Evolutionary conservation across 2,329 filamentous ascomycete genomes (phyloP), one percentile per base, ranked within the genome.

Genomic region (Dryadomyces quercus-mongolicae): DNA sequence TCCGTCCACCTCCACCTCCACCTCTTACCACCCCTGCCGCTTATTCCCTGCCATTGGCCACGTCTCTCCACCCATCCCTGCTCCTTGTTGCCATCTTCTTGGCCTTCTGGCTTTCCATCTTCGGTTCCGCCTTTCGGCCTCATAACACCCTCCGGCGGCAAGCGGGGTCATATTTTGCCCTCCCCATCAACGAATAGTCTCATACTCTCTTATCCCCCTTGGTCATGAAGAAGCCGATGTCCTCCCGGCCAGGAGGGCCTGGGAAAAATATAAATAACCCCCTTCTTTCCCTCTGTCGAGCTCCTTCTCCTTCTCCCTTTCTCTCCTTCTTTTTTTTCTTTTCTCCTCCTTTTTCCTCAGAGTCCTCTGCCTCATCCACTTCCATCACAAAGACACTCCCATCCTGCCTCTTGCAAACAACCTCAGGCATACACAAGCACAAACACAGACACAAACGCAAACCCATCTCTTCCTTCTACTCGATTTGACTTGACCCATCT

Each of bases 251-350:
- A 58, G 61, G 64, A 65, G 62, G 65, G 63, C 61, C 60, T 57
- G 57, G 64, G 66, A 78, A 74, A 78, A 74, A 71, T 84, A 84
- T 84, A 84, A 84, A 84, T 81, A 71, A 77, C 68, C 66, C 64
- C 63, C 65, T 69, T 67, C 69, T 76, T 69, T 69, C 74, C 72
- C 61, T 67, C 63, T 66, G 68, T 63, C 63, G 62, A 62, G 58
- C 59, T 55, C 65, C 67, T 66, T 78, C 75, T 77, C 72, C 74
- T 78, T 70, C 71, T 74, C 75, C 74, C 70, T 68, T 68, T 75
- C 75, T 74, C 70, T 68, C 67, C 68, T 67, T 78, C 72, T 70
- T 75, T 78, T 73, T 74, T 78, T 75, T 78, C 72, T 74, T 67
- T 53, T 53, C 53, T 58, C 56, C 22, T 47, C 45, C 57, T 56